Base-by-base conservation (phyloP, 1,284 basidiomycete genomes). In the Vanrija pseudolonga region DNA sequence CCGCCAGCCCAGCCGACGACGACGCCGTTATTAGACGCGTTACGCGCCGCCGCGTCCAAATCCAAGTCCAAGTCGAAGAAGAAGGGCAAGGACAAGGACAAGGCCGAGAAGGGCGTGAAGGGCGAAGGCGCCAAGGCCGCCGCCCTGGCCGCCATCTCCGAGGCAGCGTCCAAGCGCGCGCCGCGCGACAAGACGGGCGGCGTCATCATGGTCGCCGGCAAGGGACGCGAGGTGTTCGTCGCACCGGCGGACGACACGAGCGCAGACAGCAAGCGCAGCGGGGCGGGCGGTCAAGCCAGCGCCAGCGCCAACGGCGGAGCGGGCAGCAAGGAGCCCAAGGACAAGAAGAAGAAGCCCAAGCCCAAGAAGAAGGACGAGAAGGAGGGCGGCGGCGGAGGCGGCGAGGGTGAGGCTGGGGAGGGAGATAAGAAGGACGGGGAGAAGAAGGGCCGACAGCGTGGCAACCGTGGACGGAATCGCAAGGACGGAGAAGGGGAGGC, bases 21-120 rank as follows among this genome's bases (percentile, higher is more conserved):
- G 0, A 95, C 92, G 0, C 92, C 92, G 0, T 81, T 95, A 22
- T 82, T 96, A 32, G 90, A 93, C 65, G 89, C 90, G 2, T 82
- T 96, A 51, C 89, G 72, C 43, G 85, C 85, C 0, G 81, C 32
- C 6, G 55, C 53, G 28, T 42, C 11, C 39, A 60, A 60, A 47
- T 43, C 45, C 42, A 56, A 48, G 43, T 37, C 41, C 42, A 60
- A 60, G 24, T 24, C 42, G 23, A 38, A 53, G 23, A 84, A 83
- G 59, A 28, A n/a, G 4, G 28, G 7, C 15, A 86, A 88, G 66
- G 86, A 84, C 65, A 84, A 85, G 56, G 77, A 83, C 18, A 85
- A 63, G 41, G 55, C 48, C 28, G 49, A 46, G 51, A 50, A 52
- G 47, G 32, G 51, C 26, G 26, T 46, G 36, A 55, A 49, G 56